Base-by-base conservation (phyloP, 805 yeast species). In the Cephaloascus albidus region DNA sequence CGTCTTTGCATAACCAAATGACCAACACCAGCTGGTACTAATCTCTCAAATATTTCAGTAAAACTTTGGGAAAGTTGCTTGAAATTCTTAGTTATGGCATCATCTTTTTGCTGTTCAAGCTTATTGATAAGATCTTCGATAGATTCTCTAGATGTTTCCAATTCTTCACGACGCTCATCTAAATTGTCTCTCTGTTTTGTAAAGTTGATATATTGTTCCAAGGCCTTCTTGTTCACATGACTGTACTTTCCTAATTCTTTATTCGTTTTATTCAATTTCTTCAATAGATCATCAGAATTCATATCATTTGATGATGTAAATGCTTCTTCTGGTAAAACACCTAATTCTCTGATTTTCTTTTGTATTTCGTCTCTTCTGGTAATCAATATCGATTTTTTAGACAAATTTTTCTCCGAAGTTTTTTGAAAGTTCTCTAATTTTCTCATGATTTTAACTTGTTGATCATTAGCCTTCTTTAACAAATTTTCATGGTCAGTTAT, bases 291-390 rank as follows among this genome's bases (percentile, higher is more conserved):
- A 31, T 74, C 77, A 10, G 86, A 75, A 2, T 62, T 53, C 16
- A 63, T 48, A 49, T 68, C 75, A 1, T 60, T 53, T 2, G 52
- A 43, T 20, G 42, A 45, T 12, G 68, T 68, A 46, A 85, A 78
- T 0, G 93, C 88, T 39, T 85, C 88, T 50, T 88, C 96, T 0
- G 96, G 90, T 15, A 90, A 64, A 3, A 84, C 85, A n/a, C 97
- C 97, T 33, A 89, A 61, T 33, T 85, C 95, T 44, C 89, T 70
- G 23, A 88, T 80, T 51, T 76, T 84, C 43, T 71, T 74, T 45
- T 78, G 81, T 18, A 85, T 57, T 46, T 85, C 94, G 37, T 82
- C 85, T 43, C 85, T 71, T 45, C 95, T 71, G 34, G 68, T 62
- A 3, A 63, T 53, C 37, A 86, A 58, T 3, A 81, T 53, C 2